Percentiles rank a stretch among this genome's conserved stretches.
These are phyloP conservation scores for Entophlyctis luteolus DNA, from an alignment of 192 early-diverging fungal species.

Conservation along the genomic window DNA sequence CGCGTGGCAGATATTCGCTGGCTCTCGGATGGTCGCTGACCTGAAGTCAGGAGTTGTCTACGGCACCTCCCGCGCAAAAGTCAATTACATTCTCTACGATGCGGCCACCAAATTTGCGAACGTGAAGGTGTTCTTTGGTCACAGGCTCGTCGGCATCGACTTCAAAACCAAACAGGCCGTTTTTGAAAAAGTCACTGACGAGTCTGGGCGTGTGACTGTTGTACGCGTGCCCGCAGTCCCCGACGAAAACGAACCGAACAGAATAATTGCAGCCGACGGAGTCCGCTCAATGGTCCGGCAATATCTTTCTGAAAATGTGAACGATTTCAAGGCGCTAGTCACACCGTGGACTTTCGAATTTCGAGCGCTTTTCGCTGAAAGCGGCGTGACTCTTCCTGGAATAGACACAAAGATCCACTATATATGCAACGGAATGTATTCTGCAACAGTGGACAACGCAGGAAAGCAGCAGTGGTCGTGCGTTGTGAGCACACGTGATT, in stretches of 20 bases:
- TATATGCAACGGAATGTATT: background rate
- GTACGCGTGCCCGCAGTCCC: background rate
- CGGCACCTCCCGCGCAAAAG: conserved; percentile 1
- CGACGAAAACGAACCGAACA: background rate
- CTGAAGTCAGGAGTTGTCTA: background rate
- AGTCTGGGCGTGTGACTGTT: background rate
- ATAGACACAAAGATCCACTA: background rate
- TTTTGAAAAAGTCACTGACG: background rate
- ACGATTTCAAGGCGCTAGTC: background rate
- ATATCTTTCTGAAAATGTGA: background rate
- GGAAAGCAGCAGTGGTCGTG: background rate
- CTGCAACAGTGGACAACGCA: background rate
- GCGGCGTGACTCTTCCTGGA: background rate
- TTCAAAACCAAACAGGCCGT: background rate
- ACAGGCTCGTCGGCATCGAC: background rate
- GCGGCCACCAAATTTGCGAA: background rate
- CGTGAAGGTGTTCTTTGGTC: background rate
- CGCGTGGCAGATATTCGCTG: background rate
- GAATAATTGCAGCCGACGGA: conserved; percentile 1
- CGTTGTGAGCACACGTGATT: background rate
- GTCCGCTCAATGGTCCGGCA: background rate
- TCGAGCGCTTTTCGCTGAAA: background rate
- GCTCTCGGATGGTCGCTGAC: background rate
- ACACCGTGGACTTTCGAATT: conserved; percentile 4
- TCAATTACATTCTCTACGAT: background rate